Base-by-base conservation (phyloP, 2,329 filamentous ascomycete species). In the Samsoniella hepiali region DNA sequence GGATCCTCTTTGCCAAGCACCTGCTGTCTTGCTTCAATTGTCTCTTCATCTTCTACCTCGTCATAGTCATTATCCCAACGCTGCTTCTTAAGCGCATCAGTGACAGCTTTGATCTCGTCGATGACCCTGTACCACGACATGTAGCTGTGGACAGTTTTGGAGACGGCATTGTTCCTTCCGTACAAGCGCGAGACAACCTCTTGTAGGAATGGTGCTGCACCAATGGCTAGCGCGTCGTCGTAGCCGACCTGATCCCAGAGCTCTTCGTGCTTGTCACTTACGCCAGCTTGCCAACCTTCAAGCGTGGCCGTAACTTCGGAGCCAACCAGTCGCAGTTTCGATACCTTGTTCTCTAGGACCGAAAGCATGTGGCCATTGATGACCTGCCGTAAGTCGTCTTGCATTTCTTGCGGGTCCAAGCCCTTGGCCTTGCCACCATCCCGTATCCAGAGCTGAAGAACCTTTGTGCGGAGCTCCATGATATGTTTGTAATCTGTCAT, bases 31-130 rank as follows among this genome's bases (percentile, higher is more conserved):
- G 81, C 81, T 65, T 91, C 88, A 27, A 90, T 83, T 1, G 83
- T 85, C 61, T 90, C 82, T 66, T 93, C 90, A 65, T 92, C 89
- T 65, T 92, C 89, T 47, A 91, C 85, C 58, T 90, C 86, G 58
- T 89, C 86, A 34, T 88, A 81, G 65, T 91, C 89, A 62, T 91
- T 88, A 66, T 93, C 89, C 90, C 91, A 93, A 63, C 86, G 84
- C 67, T 88, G 86, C 54, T 84, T 83, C 65, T 81, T 84, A 68
- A 95, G 82, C 64, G 85, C 81, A 47, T 87, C 85, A 8, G 93
- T 83, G 3, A 88, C 80, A 22, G 80, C 78, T 50, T 82, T 82
- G 15, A 90, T 84, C 59, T 88, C 85, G 65, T 88, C 84, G n/a
- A 96, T 84, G 5, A 88, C 84, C n/a, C 81, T 79, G 53, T 87